Base-by-base conservation (phyloP, 768 basidiomycete species). In the Amanita subjunquillea region DNA sequence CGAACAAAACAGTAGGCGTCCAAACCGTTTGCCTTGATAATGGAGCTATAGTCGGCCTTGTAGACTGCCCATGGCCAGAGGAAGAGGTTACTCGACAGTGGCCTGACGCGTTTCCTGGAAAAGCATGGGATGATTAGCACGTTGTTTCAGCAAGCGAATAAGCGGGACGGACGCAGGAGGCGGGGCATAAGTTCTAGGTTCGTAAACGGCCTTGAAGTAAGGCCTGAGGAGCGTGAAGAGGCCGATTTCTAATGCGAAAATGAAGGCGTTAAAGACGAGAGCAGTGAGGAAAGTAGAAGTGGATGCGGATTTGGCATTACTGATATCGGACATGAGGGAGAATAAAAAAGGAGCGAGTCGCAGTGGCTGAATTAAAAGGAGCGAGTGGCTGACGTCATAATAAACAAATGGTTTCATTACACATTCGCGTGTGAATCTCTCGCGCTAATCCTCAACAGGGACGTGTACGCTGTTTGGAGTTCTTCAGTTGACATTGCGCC, bases 1-100 rank as follows among this genome's bases (percentile, higher is more conserved):
- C 91, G 86, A 42, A 96, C 84, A 59, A 88, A 99, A 62, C 94
- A 85, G 69, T 95, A 99, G 13, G 92, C 88, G 64, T 98, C 95
- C 54, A 87, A 72, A 25, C 91, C 91, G 56, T 92, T 93, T 40
- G 78, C 74, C 40, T 71, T 69, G 54, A 81, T 75, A 53, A 90
- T 80, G 22, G 72, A 74, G 27, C 68, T 67, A 60, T 83, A 80
- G 61, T 91, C 78, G 2, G 83, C 74, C 2, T 70, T 72, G 67
- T 69, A 82, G 17, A 93, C 65, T 0, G 79, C 73, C 17, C 76
- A 54, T 1, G 87, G 85, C 91, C 90, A 94, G 32, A 73, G 61
- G 22, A 90, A 66, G 17, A 79, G 57, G 8, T 69, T 69, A 13
- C 64, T 54, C 0, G 77, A 62, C 48, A 93, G 73, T 4, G 82